Conservation (phyloP, 2,329 filamentous ascomycete genomes). For the Parastagonospora nodorum region DNA sequence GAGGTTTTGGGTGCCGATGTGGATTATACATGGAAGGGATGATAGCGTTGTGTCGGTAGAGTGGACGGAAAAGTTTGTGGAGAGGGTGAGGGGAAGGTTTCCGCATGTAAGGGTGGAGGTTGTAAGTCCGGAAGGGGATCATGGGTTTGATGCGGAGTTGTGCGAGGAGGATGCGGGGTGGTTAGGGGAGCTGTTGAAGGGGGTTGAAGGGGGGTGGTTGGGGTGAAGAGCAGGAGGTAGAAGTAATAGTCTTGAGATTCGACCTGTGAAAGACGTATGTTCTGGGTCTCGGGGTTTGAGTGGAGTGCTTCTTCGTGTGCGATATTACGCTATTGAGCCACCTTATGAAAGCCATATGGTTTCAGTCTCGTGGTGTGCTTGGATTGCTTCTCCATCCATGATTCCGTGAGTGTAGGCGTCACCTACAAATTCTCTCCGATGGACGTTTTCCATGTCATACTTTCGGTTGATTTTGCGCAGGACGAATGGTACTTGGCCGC, state of each 20-base stretch:
- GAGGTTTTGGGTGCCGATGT: constrained; percentile 31
- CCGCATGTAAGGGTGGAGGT: constrained; percentile 21
- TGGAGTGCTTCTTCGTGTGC: too few species aligned
- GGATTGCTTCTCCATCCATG: constrained; percentile 23
- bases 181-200: constrained; percentile 31
- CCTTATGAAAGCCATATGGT: too few species aligned
- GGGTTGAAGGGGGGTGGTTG: constrained; percentile 35
- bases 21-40: constrained; percentile 36
- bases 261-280: too few species aligned
- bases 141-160: constrained; percentile 37
- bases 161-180: constrained; percentile 33
- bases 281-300: too few species aligned
- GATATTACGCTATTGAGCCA: too few species aligned
- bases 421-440: constrained; percentile 7
- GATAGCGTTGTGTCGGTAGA: constrained; percentile 35
- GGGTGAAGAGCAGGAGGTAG: not conserved
- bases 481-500: constrained; percentile 22
- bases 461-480: not conserved
- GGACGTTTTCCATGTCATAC: not conserved
- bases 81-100: constrained; percentile 21
- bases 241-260: not conserved
- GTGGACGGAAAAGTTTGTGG: constrained; percentile 30
- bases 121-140: constrained; percentile 24
- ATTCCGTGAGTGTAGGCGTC: constrained; percentile 21
- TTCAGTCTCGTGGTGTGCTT: not conserved